Evolutionary conservation across 2,329 filamentous ascomycete species (phyloP), one percentile per base, ranked within the genome.

Genomic region (Fusarium anthophilum): DNA sequence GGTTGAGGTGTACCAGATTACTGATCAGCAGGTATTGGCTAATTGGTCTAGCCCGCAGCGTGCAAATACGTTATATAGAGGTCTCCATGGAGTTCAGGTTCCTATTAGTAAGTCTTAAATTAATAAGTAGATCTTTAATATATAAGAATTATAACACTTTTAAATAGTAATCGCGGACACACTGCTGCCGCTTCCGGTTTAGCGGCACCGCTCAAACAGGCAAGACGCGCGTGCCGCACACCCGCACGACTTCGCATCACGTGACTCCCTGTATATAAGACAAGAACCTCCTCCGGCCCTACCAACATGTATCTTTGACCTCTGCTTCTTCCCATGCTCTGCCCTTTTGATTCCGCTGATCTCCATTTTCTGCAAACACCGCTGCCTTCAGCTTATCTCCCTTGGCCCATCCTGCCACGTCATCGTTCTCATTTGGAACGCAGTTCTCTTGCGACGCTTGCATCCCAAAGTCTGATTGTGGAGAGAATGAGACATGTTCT

Each of bases 211-310:
- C 69, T 39, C 37, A 55, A 55, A 41, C 24, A 13, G 38, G 53
- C 26, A 55, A 55, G 37, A 18, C 26, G 26, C 20, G 38, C 26
- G 12, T 30, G 63, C 57, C 57, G 26, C 51, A 38, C 50, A 43
- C 12, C 2, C 9, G 18, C 35, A 37, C n/a, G 28, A 28, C 37
- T 18, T 3, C 12, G 1, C 5, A 48, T 72, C 62, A 72, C 66
- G 61, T 72, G 62, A 72, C 54, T 6, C 30, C 22, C 54, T 28
- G 2, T 69, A 72, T 69, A 72, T 72, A 69, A 69, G 47, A 64
- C 20, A 50, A 43, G 22, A 8, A 53, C 50, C 66, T 38, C 47
- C 3, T 63, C 51, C 18, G 7, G 4, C 61, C 38, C 55, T 66
- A 11, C 5, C 4, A 62, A 62, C 56, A 57, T 69, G 44, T 66